A percentile compares a stretch with the other conserved stretches of the same genome.
Evolutionary conservation across 345 rosid species (phyloP).

Genomic region (Carallia pectinifolia): DNA sequence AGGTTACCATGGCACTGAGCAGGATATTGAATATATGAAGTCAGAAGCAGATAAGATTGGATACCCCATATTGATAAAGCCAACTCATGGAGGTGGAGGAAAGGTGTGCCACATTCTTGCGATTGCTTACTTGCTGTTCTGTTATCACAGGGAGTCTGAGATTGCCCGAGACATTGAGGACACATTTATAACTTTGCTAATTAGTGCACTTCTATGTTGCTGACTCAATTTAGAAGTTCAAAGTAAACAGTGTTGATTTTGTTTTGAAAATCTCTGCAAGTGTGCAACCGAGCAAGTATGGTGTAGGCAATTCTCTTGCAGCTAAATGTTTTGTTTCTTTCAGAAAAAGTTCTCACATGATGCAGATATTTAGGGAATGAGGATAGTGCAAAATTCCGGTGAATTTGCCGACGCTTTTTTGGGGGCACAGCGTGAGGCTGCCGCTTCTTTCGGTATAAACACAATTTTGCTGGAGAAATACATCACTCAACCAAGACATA

Average conservation of each 20-base stretch:
- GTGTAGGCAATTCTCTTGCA: neutral
- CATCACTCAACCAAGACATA: conserved; percentile 85
- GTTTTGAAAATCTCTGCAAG: neutral
- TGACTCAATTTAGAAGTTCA: neutral
- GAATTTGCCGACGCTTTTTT: conserved; percentile 80
- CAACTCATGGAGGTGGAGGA: conserved; percentile 97
- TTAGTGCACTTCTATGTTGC: neutral
- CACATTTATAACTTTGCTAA: neutral
- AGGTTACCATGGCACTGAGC: conserved; percentile 87
- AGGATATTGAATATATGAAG: conserved; percentile 80
- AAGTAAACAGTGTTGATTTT: neutral
- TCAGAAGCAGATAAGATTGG: conserved; percentile 87
- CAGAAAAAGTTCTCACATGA: conserved; percentile 24
- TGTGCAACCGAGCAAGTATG: neutral
- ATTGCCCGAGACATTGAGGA: neutral
- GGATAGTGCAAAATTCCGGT: conserved; percentile 62
- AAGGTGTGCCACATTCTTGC: conserved; percentile 46
- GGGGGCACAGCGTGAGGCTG: conserved; percentile 95
- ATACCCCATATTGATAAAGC: conserved; percentile 81
- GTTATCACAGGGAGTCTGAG: neutral
- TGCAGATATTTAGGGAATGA: conserved; percentile 74
- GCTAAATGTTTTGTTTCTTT: conserved; percentile 16
- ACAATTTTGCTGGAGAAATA: conserved; percentile 93
- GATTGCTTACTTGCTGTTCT: neutral
- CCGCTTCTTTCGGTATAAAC: conserved; percentile 85